A percentile compares a stretch with the other conserved stretches of the same genome.
phyloP scores from a whole-genome alignment of 2,329 filamentous ascomycete species.

The Chrysosporium keratinophilum region DNA sequence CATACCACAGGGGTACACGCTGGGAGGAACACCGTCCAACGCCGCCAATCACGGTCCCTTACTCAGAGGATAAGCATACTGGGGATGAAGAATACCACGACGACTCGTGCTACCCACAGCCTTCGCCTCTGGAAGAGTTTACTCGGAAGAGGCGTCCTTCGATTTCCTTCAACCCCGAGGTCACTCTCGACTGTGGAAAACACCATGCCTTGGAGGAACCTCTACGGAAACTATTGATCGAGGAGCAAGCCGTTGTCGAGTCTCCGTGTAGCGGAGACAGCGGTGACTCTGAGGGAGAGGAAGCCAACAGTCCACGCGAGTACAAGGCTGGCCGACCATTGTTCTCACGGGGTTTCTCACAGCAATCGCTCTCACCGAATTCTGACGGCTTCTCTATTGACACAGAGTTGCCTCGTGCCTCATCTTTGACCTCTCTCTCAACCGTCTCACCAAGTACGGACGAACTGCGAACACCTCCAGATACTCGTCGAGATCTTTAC shows the following conservation, averaged over 20 bases:
- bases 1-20: neutral
- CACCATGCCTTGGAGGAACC: conserved; percentile 32
- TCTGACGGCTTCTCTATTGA: conserved; percentile 15
- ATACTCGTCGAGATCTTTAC: conserved; percentile 27
- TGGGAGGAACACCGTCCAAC: conserved; percentile 14
- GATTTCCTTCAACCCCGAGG: conserved; percentile 35
- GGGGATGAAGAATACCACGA: conserved; percentile 14
- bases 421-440: conserved; percentile 37
- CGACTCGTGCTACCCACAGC: conserved; percentile 26
- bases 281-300: conserved; percentile 5
- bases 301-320: neutral
- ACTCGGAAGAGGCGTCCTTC: conserved; percentile 33
- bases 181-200: conserved; percentile 33
- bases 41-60: conserved; percentile 33
- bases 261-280: conserved; percentile 6
- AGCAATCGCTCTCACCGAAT: conserved; percentile 4
- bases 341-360: conserved; percentile 4
- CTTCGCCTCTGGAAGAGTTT: conserved; percentile 35
- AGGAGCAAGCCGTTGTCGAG: neutral
- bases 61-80: conserved; percentile 27
- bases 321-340: conserved; percentile 4
- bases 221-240: conserved; percentile 17
- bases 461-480: conserved; percentile 35
- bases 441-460: conserved; percentile 34
- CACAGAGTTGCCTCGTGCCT: conserved; percentile 29